Evolutionary conservation across 2,329 filamentous ascomycete species (phyloP), one percentile per base, ranked within the genome.

Genomic region (Ciborinia camelliae): DNA sequence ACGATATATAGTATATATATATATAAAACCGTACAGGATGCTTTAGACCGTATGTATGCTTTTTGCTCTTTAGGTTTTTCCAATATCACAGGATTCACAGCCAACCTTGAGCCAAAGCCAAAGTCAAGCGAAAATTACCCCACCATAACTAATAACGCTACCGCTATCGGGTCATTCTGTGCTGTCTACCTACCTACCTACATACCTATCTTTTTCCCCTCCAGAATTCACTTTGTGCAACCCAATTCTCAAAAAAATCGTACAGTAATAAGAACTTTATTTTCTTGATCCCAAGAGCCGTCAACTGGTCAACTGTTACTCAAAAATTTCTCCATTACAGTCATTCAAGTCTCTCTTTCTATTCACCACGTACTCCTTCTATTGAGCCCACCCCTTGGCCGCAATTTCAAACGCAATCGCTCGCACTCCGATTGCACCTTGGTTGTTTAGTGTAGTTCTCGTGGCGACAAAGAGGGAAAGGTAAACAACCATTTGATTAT

Each of bases 151-250:
- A n/a, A n/a, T n/a, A n/a, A n/a, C n/a, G n/a, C n/a, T n/a, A n/a
- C n/a, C n/a, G 39, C 54, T 57, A 57, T 35, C 50, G 30, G 54
- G 54, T 32, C 54, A 57, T 58, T 45, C 54, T 58, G 54, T 32
- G 39, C 54, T 45, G 41, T 58, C 35, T n/a, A n/a, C n/a, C n/a
- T n/a, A n/a, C n/a, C n/a, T n/a, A n/a, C 53, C 26, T 28, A 20
- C 39, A 20, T 57, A 12, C 37, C 18, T n/a, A n/a, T n/a, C n/a
- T n/a, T 20, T 20, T 39, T 43, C 52, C 52, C 52, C 52, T 54
- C 52, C 23, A 54, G 52, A 54, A 55, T 48, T 48, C 45, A n/a
- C 43, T 45, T 45, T 30, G 47, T 32, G 28, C 48, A 32, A 32
- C 48, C 35, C 52, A 41, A 55, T 10, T 12, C 26, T 15, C 28